These are phyloP conservation scores for Aspergillus sp. DNA, from an alignment of 2,329 filamentous ascomycete species.

Conservation along the genomic window DNA sequence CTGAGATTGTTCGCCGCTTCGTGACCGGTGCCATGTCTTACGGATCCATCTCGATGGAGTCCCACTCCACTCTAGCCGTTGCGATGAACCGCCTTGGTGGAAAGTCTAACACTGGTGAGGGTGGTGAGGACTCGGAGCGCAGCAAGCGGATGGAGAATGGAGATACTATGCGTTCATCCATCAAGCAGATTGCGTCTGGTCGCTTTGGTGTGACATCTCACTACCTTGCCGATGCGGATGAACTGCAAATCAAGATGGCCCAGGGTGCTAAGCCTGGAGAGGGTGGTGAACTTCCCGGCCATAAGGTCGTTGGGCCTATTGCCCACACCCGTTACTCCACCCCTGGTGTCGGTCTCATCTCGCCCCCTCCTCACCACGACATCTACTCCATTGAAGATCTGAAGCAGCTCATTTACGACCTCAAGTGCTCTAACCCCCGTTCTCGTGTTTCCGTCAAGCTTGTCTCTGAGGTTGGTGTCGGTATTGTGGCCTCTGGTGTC, in stretches of 20 bases:
- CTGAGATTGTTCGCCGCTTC: slow-evolving; percentile 93
- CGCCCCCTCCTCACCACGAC: slow-evolving; percentile 93
- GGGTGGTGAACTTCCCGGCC: slow-evolving; percentile 92
- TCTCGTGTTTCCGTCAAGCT: slow-evolving; percentile 94
- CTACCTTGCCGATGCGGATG: slow-evolving; percentile 91
- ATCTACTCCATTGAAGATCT: slow-evolving; percentile 98
- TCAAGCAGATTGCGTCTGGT: slow-evolving; percentile 95
- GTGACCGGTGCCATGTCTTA: slow-evolving; percentile 99
- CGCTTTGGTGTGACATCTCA: slow-evolving; percentile 95
- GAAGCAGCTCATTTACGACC: slow-evolving; percentile 95
- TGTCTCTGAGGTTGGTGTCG: slow-evolving; percentile 94
- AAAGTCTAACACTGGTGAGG: slow-evolving; percentile 97
- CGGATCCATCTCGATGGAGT: slow-evolving; percentile 97
- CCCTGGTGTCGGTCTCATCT: slow-evolving; percentile 92
- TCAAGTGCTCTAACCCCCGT: slow-evolving; percentile 93
- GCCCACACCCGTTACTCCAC: slow-evolving; percentile 94
- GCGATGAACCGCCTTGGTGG: slow-evolving; percentile 96
- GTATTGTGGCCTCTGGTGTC: slow-evolving; percentile 95
- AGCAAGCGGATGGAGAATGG: slow-evolving; percentile 84
- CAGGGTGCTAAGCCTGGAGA: slow-evolving; percentile 97
- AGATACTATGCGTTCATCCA: slow-evolving; percentile 94
- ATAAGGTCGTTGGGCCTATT: slow-evolving; percentile 94
- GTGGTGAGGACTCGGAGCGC: slow-evolving; percentile 91
- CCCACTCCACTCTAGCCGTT: slow-evolving; percentile 90
- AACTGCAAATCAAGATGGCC: slow-evolving; percentile 99